Evolutionary conservation across 169 alveolate genomes (phyloP), one percentile per base, ranked within the genome.

Genomic region (Sarcocystis neurona): DNA sequence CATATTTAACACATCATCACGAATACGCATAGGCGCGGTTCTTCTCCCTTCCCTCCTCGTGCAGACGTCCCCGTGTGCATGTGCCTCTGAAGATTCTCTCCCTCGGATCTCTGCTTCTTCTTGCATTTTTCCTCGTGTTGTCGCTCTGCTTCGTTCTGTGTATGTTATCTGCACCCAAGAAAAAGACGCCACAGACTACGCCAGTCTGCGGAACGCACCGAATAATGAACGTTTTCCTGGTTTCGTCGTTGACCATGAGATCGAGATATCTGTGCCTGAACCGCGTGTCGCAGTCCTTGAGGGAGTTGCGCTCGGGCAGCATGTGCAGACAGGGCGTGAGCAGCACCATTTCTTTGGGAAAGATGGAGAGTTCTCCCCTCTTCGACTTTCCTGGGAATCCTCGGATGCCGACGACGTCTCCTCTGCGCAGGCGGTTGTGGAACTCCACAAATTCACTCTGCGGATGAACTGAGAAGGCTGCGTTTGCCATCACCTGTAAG

Each of bases 181-280:
- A n/a, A n/a, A n/a, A n/a, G n/a, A n/a, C 10, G 75, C 75, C 20
- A 15, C 44, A n/a, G 2, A 63, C 43, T 20, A 63, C n/a, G 39
- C 12, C 75, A 48, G 60, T 48, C 60, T 10, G 60, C 60, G 60
- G 34, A 15, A 18, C 8, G n/a, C 89, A 95, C 91, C 96, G 92
- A 72, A 97, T 97, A 53, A 96, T 91, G 95, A 99, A 97, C 63
- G 96, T 95, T 60, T 94, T 94, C 91, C 98, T 95, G 30, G 95
- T 94, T 27, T 94, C 94, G 48, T 94, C 95, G 93, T 98, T 98
- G 89, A 97, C 96, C 91, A 98, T 96, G 78, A 99, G 94, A 91
- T 99, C 99, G 86, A 99, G 93, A 92, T 98, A 98, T 86, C 99
- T 97, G 94, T 98, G 97, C 74, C 99, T 94, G 88, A 90, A 95